A percentile compares a stretch with the other conserved stretches of the same genome.
Conservation (phyloP, 1,139 yeast genomes). For the Blastobotrys ciferrii region DNA sequence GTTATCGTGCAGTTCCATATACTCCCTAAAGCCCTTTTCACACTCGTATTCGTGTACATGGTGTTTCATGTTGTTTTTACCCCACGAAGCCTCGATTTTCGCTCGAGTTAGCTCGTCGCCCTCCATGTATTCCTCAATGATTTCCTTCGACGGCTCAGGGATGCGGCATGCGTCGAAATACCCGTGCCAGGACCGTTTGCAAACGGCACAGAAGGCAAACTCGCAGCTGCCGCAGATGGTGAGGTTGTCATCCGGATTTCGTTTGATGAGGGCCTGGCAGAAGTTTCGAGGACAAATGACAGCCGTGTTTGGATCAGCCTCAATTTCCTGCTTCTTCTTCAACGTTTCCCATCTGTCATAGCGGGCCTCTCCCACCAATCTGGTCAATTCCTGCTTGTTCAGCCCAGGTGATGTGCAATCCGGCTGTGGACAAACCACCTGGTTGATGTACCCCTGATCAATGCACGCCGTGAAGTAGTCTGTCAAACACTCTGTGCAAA, state of each 20-base stretch:
- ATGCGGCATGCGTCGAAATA: conserved; percentile 48
- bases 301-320: conserved; percentile 51
- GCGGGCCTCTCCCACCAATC: conserved; percentile 34
- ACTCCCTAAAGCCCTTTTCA: conserved; percentile 49
- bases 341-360: conserved; percentile 44
- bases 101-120: conserved; percentile 35
- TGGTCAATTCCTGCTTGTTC: conserved; percentile 31
- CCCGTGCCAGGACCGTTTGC: conserved; percentile 69
- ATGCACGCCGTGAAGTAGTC: conserved; percentile 50
- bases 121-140: conserved; percentile 44
- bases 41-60: conserved; percentile 46
- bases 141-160: conserved; percentile 44
- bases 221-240: conserved; percentile 54
- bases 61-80: conserved; percentile 44
- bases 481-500: conserved; percentile 51
- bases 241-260: conserved; percentile 50
- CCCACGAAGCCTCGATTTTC: conserved; percentile 50
- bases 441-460: conserved; percentile 50
- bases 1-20: conserved; percentile 43
- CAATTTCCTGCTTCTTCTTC: conserved; percentile 44
- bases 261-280: conserved; percentile 47
- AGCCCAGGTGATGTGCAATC: conserved; percentile 22
- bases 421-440: conserved; percentile 60
- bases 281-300: conserved; percentile 55
- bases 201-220: conserved; percentile 59